Conservation (phyloP, 495 filamentous ascomycete genomes). For the Rostrohypoxylon terebratum region DNA sequence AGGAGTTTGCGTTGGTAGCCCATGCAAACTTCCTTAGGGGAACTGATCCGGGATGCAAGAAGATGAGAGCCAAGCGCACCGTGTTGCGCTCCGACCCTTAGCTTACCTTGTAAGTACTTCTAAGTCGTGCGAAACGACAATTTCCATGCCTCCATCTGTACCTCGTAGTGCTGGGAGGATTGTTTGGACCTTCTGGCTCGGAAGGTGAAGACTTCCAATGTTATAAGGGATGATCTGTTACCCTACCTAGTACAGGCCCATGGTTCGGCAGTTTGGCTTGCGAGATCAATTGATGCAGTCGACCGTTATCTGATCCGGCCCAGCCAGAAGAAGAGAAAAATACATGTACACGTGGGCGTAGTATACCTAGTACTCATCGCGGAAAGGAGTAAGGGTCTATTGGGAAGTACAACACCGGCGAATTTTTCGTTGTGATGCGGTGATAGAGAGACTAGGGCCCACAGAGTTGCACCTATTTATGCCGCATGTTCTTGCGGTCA, state of each 20-base stretch:
- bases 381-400: not conserved
- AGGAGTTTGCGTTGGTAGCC: constrained; percentile 14
- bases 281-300: constrained; percentile 38
- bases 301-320: constrained; percentile 36
- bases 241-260: not conserved
- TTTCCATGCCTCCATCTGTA: not conserved
- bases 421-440: constrained; percentile 21
- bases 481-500: not conserved
- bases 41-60: constrained; percentile 19
- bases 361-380: not conserved
- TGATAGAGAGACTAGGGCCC: not conserved
- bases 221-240: constrained; percentile 12
- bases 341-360: constrained; percentile 19
- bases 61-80: constrained; percentile 8
- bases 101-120: not conserved
- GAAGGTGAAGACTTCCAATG: constrained; percentile 8
- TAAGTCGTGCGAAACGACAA: constrained; percentile 1
- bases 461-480: constrained; percentile 1
- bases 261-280: constrained; percentile 36
- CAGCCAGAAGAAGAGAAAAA: not conserved
- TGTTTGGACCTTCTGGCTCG: constrained; percentile 6
- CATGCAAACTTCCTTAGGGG: constrained; percentile 26
- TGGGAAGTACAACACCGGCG: constrained; percentile 13
- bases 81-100: constrained; percentile 8
- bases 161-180: constrained; percentile 1